phyloP scores from a whole-genome alignment of 2,329 filamentous ascomycete species.

The Hortaea werneckii region DNA sequence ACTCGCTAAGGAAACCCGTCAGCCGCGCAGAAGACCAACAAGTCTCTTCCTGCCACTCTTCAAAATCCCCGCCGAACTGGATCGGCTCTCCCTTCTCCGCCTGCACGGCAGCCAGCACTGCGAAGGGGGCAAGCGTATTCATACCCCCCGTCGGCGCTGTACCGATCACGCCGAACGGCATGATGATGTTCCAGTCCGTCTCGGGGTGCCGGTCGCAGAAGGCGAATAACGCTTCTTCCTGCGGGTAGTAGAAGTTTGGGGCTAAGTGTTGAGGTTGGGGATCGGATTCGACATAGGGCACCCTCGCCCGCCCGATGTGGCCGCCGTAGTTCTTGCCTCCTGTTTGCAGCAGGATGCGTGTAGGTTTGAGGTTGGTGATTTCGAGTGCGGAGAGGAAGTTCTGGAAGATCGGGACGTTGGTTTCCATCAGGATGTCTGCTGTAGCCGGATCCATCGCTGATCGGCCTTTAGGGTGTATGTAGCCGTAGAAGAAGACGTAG shows the following conservation, averaged over 20 bases:
- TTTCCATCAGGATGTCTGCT: slow-evolving; percentile 24
- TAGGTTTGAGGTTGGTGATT: slow-evolving; percentile 31
- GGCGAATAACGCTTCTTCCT: slow-evolving; percentile 37
- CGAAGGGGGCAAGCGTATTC: slow-evolving; percentile 35
- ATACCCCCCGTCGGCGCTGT: slow-evolving; percentile 39
- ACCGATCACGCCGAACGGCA: slow-evolving; percentile 37
- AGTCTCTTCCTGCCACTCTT: slow-evolving; percentile 33
- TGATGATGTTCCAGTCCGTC: slow-evolving; percentile 34
- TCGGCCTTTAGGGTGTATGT: slow-evolving; percentile 28
- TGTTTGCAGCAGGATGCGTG: slow-evolving; percentile 38
- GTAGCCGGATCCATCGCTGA: slow-evolving; percentile 28
- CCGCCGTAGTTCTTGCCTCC: slow-evolving; percentile 40
- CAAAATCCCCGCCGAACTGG: slow-evolving; percentile 33
- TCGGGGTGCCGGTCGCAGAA: slow-evolving; percentile 28
- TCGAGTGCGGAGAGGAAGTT: slow-evolving; percentile 14
- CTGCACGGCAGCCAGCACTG: slow-evolving; percentile 38
- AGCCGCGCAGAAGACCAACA: slow-evolving; percentile 33
- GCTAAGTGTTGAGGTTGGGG: slow-evolving; percentile 32
- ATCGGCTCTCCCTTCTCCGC: slow-evolving; percentile 30
- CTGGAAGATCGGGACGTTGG: background rate
- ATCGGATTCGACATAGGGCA: slow-evolving; percentile 36
- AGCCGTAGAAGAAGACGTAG: slow-evolving; percentile 43
- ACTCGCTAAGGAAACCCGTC: slow-evolving; percentile 40
- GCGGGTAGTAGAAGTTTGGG: slow-evolving; percentile 44
- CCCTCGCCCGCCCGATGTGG: slow-evolving; percentile 34